Conservation (phyloP, 2,329 filamentous ascomycete genomes). For the Ophiostoma sp. region DNA sequence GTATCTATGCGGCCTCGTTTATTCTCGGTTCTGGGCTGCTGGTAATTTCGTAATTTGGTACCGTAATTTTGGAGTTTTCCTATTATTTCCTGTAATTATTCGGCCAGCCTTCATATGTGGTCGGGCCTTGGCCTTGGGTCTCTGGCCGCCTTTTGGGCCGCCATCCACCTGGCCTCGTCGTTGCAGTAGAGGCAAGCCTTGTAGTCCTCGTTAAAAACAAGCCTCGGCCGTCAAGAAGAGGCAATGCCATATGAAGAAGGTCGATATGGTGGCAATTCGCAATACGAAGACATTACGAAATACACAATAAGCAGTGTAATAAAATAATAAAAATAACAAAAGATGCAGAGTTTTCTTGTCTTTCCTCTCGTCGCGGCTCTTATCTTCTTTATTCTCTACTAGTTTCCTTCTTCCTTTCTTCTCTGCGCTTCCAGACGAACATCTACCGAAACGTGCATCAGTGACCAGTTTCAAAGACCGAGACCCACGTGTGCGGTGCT, state of each 20-base stretch:
- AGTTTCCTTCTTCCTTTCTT: background rate
- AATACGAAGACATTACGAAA: background rate
- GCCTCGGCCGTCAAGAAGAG: background rate
- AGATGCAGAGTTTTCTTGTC: background rate
- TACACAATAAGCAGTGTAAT: background rate
- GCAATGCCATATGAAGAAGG: background rate
- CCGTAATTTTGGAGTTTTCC: background rate
- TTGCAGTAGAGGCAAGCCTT: background rate
- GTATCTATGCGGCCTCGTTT: background rate
- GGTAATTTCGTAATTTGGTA: background rate
- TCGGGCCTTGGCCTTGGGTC: background rate
- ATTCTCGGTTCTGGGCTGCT: slow-evolving; percentile 1
- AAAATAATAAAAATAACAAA: background rate
- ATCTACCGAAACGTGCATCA: slow-evolving; percentile 11
- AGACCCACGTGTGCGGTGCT: background rate
- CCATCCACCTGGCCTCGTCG: background rate
- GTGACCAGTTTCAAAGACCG: background rate
- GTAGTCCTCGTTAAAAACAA: background rate
- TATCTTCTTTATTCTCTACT: background rate
- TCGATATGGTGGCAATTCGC: background rate
- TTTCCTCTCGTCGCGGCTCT: background rate
- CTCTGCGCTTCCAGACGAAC: background rate
- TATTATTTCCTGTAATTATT: background rate
- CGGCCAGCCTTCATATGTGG: background rate
- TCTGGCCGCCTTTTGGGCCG: background rate